Evolutionary conservation across 164 flowering plant species (phyloP).

Genomic region (Vitis labrusca): DNA sequence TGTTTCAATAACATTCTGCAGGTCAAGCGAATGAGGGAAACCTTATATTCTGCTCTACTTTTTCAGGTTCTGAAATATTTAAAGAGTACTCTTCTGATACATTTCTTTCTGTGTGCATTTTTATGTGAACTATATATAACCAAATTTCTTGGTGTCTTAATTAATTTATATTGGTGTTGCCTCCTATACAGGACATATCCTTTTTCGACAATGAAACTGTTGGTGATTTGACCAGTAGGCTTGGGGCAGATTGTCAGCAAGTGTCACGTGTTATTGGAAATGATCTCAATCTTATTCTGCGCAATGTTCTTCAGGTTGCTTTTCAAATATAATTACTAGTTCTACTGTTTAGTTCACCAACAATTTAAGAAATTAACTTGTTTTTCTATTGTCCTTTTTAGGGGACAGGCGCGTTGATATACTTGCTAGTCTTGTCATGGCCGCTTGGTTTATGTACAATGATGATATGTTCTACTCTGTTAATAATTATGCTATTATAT

Average conservation of each 20-base stretch:
- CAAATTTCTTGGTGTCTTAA: neutral
- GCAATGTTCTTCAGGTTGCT: slow-evolving; percentile 80
- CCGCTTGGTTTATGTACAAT: slow-evolving; percentile 81
- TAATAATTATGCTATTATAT: slow-evolving; percentile 60
- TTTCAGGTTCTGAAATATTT: slow-evolving; percentile 57
- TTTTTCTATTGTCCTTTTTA: slow-evolving; percentile 21
- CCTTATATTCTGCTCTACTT: slow-evolving; percentile 72
- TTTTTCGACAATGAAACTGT: slow-evolving; percentile 86
- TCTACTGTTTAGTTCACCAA: neutral
- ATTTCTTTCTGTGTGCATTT: slow-evolving; percentile 4
- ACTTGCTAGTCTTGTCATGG: slow-evolving; percentile 79
- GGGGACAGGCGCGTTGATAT: slow-evolving; percentile 84
- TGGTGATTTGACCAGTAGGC: slow-evolving; percentile 96
- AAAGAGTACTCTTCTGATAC: neutral
- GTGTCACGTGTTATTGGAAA: slow-evolving; percentile 93
- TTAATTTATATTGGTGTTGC: slow-evolving; percentile 4
- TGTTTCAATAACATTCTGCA: slow-evolving; percentile 30
- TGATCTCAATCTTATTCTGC: slow-evolving; percentile 82
- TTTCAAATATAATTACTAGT: slow-evolving; percentile 4
- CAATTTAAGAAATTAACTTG: slow-evolving; percentile 18
- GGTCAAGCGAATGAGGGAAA: slow-evolving; percentile 91
- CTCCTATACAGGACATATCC: slow-evolving; percentile 73
- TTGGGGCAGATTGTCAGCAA: slow-evolving; percentile 95
- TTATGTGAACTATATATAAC: neutral
- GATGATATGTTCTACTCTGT: slow-evolving; percentile 55